Evolutionary conservation across 2,329 filamentous ascomycete species (phyloP), one percentile per base, ranked within the genome.

Genomic region (Ramularia endophylla): DNA sequence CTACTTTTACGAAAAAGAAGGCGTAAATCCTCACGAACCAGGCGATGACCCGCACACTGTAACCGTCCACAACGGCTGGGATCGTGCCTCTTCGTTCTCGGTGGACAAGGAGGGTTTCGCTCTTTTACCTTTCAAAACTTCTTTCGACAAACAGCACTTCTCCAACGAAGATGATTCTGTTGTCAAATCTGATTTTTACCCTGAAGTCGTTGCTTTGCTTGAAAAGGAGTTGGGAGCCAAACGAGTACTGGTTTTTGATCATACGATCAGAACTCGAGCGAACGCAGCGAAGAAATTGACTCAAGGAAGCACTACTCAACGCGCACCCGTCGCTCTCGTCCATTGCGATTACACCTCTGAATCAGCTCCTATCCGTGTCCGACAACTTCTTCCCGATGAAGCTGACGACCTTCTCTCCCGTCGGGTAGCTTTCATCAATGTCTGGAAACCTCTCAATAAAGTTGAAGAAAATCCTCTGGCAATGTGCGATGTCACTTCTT

Each of bases 301-400:
- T 9, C 54, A 63, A 16, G 58, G 65, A 40, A 56, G 58, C 8
- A 62, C 59, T 1, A 47, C 50, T 7, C 59, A 64, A 38, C 66
- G 71, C 25, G 64, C 68, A 5, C 71, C 71, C 2, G 70, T 73
- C 2, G 67, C 69, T 43, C 63, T 71, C n/a, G 70, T 73, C 2
- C 71, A 73, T 50, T 72, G 72, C 55, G 71, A 74, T 47, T 72
- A 73, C 46, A 70, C 69, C 34, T 67, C 69, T 48, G 53, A 61
- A 20, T 70, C 69, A 0, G 60, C 66, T 2, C 64, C 63, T 7
- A 55, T 59, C 17, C 66, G 70, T 11, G 69, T 73, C 5, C 42
- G 55, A 2, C 60, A 69, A 48, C 66, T 74, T 27, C 60, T 73
- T 6, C 63, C 65, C 1, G 60, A 65, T 4, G 68, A 72, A 40